Evolutionary conservation across 805 yeast genomes (phyloP).

Genomic region (Kodamaea restingae): DNA sequence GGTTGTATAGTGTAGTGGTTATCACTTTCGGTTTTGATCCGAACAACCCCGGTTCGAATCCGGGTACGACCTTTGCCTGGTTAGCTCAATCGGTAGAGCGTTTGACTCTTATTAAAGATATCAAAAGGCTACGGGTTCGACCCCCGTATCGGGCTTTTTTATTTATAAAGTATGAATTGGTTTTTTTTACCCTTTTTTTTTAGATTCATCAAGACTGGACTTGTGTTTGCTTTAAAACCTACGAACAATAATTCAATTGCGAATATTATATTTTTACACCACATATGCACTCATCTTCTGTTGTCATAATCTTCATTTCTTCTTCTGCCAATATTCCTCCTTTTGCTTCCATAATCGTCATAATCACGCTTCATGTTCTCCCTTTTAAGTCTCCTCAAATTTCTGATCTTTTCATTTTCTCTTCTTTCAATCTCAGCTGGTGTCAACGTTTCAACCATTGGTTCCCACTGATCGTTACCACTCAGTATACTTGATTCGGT

Average conservation of each 20-base stretch:
- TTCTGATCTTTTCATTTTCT: conserved; percentile 92
- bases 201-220: too few species aligned
- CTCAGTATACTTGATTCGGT: conserved; percentile 66
- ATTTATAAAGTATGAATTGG: background rate
- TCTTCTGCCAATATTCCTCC: conserved; percentile 41
- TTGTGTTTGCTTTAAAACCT: too few species aligned
- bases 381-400: conserved; percentile 85
- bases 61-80: conserved; percentile 61
- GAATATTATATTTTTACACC: too few species aligned
- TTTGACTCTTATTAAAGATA: conserved; percentile 1
- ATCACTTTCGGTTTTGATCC: conserved; percentile 81
- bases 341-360: conserved; percentile 28
- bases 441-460: conserved; percentile 77
- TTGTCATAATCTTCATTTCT: conserved; percentile 45
- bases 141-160: conserved; percentile 3
- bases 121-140: conserved; percentile 4
- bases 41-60: conserved; percentile 81
- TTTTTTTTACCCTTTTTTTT: too few species aligned
- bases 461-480: conserved; percentile 82
- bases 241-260: too few species aligned
- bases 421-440: conserved; percentile 93
- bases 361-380: conserved; percentile 72
- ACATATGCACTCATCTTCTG: conserved; percentile 1
- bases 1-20: conserved; percentile 72
- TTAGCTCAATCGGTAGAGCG: conserved; percentile 3